Evolutionary conservation across 2,329 filamentous ascomycete species (phyloP).

Genomic region (Epichloe aotearoae): DNA sequence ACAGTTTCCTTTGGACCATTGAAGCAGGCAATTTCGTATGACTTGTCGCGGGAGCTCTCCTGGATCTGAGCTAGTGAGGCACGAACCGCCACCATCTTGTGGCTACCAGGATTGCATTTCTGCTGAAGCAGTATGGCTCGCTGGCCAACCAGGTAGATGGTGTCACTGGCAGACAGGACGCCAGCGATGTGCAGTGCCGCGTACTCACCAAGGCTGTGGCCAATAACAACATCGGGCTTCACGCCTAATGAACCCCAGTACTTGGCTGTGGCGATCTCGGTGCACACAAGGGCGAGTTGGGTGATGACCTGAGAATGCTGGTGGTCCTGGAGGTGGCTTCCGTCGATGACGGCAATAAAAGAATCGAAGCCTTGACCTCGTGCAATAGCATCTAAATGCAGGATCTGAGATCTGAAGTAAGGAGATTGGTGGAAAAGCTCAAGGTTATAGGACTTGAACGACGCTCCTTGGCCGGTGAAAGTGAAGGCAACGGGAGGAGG

Average conservation of each 20-base stretch:
- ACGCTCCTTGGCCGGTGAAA: conserved; percentile 33
- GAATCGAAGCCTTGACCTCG: conserved; percentile 23
- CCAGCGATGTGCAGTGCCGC: conserved; percentile 48
- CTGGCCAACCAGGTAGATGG: conserved; percentile 47
- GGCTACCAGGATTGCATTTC: conserved; percentile 30
- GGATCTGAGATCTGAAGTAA: conserved; percentile 20
- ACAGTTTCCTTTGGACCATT: no score
- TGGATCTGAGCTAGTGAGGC: conserved; percentile 10
- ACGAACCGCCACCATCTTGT: conserved; percentile 22
- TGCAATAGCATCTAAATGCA: conserved; percentile 6
- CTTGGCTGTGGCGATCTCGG: conserved; percentile 29
- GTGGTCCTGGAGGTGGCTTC: conserved; percentile 7
- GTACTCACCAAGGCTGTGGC: conserved; percentile 48
- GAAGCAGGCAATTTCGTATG: no score
- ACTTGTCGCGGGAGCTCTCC: conserved; percentile 17
- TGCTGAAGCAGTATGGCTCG: conserved; percentile 43
- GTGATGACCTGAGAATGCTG: conserved; percentile 11
- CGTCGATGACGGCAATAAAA: conserved; percentile 29
- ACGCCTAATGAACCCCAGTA: conserved; percentile 28
- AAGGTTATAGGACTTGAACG: conserved; percentile 17
- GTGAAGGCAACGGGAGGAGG: conserved; percentile 17
- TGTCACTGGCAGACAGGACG: conserved; percentile 47
- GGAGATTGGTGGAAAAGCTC: conserved; percentile 20
- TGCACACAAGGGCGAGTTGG: conserved; percentile 26
- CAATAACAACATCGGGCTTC: conserved; percentile 29